phyloP scores from a whole-genome alignment of 371 early-diverging fungal genomes.

The Rhizopus microsporus region DNA sequence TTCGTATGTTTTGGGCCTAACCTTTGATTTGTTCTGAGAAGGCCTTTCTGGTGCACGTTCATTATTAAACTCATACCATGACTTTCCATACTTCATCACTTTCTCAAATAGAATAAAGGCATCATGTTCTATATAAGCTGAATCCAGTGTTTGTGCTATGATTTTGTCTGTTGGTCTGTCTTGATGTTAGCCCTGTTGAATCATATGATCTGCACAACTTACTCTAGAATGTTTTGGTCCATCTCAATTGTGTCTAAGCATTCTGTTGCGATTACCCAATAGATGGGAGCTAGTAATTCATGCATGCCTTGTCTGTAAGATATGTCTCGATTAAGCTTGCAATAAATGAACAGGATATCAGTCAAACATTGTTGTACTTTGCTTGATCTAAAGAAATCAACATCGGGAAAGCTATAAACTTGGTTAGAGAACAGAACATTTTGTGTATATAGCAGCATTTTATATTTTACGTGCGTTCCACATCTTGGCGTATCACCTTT shows the following conservation, averaged over 20 bases:
- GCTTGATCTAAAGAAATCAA: conserved; percentile 70
- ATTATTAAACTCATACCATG: conserved; percentile 80
- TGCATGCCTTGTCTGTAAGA: conserved; percentile 98
- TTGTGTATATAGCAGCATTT: neutral
- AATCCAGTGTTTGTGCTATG: conserved; percentile 39
- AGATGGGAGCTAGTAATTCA: conserved; percentile 86
- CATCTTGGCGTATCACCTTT: conserved; percentile 86
- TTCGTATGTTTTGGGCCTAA: conserved; percentile 1
- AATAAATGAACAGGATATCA: conserved; percentile 88
- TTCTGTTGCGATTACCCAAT: conserved; percentile 75
- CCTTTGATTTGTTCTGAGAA: conserved; percentile 25
- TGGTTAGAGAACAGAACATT: neutral
- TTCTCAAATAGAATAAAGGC: conserved; percentile 78
- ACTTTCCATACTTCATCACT: conserved; percentile 79
- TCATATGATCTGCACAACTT: conserved; percentile 10
- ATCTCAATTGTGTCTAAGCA: conserved; percentile 23
- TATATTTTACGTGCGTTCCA: conserved; percentile 79
- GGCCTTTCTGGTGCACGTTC: conserved; percentile 23
- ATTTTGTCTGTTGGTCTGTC: conserved; percentile 33
- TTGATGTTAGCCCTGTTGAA: neutral
- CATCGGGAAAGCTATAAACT: conserved; percentile 79
- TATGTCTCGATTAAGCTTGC: conserved; percentile 82
- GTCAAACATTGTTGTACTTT: conserved; percentile 72
- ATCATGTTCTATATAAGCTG: conserved; percentile 81
- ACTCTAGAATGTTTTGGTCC: conserved; percentile 22